phyloP scores from a whole-genome alignment of 495 filamentous ascomycete species.

The Endocarpon pusillum region DNA sequence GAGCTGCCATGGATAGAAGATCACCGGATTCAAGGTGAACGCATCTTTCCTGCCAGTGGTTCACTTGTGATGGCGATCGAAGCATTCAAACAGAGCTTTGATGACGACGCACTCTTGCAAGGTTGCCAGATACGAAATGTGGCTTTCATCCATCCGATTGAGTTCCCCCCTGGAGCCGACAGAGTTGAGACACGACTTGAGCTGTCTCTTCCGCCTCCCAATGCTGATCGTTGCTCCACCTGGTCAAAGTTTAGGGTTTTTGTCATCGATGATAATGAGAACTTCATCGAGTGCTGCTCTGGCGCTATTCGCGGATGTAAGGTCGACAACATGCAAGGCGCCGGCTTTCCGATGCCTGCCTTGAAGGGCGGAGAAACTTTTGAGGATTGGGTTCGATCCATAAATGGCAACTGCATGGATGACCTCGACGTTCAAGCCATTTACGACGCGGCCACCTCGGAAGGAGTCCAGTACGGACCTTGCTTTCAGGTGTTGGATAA shows the following conservation, averaged over 20 bases:
- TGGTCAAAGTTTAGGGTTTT: background rate
- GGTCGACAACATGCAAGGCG: background rate
- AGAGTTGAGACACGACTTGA: conserved; percentile 10
- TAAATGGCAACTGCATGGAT: background rate
- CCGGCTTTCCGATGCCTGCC: background rate
- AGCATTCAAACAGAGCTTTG: conserved; percentile 12
- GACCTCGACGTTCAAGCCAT: conserved; percentile 1
- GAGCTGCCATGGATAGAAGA: conserved; percentile 25
- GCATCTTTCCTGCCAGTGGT: conserved; percentile 23
- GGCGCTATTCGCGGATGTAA: background rate
- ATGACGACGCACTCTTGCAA: background rate
- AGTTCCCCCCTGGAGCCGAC: conserved; percentile 10
- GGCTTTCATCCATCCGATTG: conserved; percentile 5
- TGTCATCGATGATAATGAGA: conserved; percentile 1
- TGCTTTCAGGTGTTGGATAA: conserved; percentile 7
- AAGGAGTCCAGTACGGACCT: conserved; percentile 9
- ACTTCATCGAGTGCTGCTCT: conserved; percentile 2
- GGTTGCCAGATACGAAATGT: conserved; percentile 9
- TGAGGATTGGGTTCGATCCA: conserved; percentile 1
- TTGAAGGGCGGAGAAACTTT: background rate
- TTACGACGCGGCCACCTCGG: background rate
- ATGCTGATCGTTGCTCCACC: conserved; percentile 3
- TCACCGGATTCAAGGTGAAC: conserved; percentile 21
- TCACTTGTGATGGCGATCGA: conserved; percentile 25
- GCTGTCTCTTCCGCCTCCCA: conserved; percentile 4